These are phyloP conservation scores for Rhododendron williamsianum DNA, from an alignment of 148 eudicot species.

Conservation along the genomic window DNA sequence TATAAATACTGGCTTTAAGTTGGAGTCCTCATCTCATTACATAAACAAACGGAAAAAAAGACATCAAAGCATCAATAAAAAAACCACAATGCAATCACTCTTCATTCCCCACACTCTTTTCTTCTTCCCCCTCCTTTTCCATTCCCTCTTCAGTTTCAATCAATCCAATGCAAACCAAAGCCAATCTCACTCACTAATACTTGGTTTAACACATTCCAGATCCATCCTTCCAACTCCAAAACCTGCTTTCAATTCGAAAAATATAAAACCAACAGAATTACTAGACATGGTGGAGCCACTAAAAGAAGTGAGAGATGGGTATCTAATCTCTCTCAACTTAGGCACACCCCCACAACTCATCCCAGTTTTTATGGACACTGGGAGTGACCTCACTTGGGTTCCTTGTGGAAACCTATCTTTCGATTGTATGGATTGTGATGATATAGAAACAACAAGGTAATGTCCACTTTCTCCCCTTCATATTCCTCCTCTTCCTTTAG, in stretches of 20 bases:
- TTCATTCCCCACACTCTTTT: background rate
- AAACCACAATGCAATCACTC: background rate
- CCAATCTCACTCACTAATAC: slow-evolving; percentile 25
- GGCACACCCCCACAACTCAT: slow-evolving; percentile 57
- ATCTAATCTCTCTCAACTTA: slow-evolving; percentile 44
- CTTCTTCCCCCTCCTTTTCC: slow-evolving; percentile 7
- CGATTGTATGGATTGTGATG: slow-evolving; percentile 55
- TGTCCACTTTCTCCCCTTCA: slow-evolving; percentile 37
- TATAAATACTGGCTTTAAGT: background rate
- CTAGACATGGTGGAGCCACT: slow-evolving; percentile 43
- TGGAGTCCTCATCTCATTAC: background rate
- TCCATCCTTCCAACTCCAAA: slow-evolving; percentile 21
- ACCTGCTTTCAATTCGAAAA: slow-evolving; percentile 9
- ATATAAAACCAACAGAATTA: slow-evolving; percentile 18
- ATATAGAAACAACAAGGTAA: slow-evolving; percentile 29
- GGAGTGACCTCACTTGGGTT: slow-evolving; percentile 70
- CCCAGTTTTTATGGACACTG: slow-evolving; percentile 56
- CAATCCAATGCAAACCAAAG: slow-evolving; percentile 25
- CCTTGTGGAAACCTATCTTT: slow-evolving; percentile 64
- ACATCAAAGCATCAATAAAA: background rate
- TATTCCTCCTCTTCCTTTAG: slow-evolving; percentile 42
- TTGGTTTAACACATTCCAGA: slow-evolving; percentile 34
- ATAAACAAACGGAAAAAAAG: background rate
- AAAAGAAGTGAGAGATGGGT: slow-evolving; percentile 53
- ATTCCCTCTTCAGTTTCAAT: background rate